A percentile compares a stretch with the other conserved stretches of the same genome.
Conservation (phyloP, 768 basidiomycete genomes). For the Suillus brevipes region DNA sequence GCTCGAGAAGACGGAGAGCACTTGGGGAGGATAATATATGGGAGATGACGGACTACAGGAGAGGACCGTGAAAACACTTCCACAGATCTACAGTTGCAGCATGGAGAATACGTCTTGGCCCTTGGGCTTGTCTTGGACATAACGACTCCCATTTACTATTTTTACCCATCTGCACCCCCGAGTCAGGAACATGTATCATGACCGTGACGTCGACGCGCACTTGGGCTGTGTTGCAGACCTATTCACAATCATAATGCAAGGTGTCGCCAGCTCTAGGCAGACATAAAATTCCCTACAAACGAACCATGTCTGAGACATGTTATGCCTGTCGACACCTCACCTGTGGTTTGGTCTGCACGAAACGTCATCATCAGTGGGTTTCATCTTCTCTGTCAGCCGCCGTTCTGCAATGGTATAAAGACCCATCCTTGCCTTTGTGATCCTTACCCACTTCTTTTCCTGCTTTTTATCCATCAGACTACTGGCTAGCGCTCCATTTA, state of each 20-base stretch:
- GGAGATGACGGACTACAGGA: conserved; percentile 55
- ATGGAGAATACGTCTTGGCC: background rate
- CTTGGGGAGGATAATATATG: conserved; percentile 53
- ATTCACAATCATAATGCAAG: background rate
- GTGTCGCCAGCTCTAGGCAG: background rate
- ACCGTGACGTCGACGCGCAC: background rate
- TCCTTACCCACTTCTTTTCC: conserved; percentile 17
- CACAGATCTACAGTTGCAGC: background rate
- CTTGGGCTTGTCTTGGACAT: background rate
- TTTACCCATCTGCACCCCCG: background rate
- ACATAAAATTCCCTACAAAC: background rate
- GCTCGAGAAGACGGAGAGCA: conserved; percentile 36
- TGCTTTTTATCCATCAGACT: conserved; percentile 6
- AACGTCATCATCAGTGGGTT: background rate
- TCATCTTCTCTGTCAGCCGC: conserved; percentile 1
- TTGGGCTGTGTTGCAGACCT: background rate
- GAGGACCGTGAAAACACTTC: conserved; percentile 21
- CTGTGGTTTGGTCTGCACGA: background rate
- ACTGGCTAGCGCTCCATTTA: background rate
- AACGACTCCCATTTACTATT: background rate
- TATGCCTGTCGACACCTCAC: background rate
- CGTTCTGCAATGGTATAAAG: background rate
- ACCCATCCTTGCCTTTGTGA: background rate
- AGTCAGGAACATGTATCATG: background rate
- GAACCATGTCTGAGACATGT: background rate